phyloP scores from a whole-genome alignment of 345 rosid species.

The Geranium rotundifolium region DNA sequence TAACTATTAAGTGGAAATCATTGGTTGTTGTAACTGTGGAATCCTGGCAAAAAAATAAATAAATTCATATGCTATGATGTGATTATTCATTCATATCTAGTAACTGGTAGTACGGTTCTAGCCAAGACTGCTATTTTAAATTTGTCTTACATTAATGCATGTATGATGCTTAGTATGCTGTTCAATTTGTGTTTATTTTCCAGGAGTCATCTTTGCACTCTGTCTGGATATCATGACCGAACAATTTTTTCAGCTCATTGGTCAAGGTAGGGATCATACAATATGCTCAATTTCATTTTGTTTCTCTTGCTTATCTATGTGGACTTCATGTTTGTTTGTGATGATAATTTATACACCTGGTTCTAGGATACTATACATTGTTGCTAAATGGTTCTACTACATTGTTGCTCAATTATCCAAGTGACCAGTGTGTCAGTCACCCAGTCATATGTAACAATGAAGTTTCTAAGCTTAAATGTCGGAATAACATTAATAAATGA shows the following conservation, averaged over 20 bases:
- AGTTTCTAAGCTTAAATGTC: too few relatives aligned
- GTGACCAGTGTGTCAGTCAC: too few relatives aligned
- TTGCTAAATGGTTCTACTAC: background rate
- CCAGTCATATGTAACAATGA: too few relatives aligned
- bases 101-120: too few relatives aligned
- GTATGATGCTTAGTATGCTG: conserved; percentile 5
- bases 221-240: conserved; percentile 91
- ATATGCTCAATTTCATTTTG: conserved; percentile 2
- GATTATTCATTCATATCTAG: too few relatives aligned
- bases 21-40: too few relatives aligned
- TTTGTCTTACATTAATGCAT: background rate
- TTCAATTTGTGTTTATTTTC: conserved; percentile 7
- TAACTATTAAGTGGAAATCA: too few relatives aligned
- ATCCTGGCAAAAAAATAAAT: too few relatives aligned
- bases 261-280: conserved; percentile 63
- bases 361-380: background rate
- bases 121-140: background rate
- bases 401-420: too few relatives aligned
- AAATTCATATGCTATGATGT: too few relatives aligned
- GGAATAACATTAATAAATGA: too few relatives aligned
- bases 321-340: background rate
- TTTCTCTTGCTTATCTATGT: background rate
- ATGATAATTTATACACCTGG: too few relatives aligned
- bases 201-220: conserved; percentile 79
- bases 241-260: conserved; percentile 87